Evolutionary conservation across 2,329 filamentous ascomycete genomes (phyloP).

Genomic region (Aphanocladium album): DNA sequence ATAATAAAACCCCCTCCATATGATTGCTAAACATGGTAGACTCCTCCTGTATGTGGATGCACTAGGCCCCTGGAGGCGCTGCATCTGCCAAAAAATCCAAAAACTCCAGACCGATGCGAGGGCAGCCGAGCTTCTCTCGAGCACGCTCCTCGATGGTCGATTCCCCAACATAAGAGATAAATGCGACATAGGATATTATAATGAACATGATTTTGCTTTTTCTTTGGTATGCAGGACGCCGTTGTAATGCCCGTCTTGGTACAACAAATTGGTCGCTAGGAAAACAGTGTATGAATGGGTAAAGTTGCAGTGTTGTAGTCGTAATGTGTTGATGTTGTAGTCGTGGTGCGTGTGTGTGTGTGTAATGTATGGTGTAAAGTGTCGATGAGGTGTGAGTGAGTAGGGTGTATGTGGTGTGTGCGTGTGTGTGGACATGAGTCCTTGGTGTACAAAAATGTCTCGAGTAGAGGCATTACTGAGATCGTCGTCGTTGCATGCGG

Average conservation of each 20-base stretch:
- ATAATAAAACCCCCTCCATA: background rate
- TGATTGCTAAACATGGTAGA: background rate
- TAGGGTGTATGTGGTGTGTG: constrained; percentile 19
- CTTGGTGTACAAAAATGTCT: constrained; percentile 9
- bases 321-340: background rate
- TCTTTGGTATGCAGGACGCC: constrained; percentile 14
- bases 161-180: constrained; percentile 1
- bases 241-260: constrained; percentile 15
- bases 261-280: constrained; percentile 19
- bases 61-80: background rate
- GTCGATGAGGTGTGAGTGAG: constrained; percentile 15
- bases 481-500: constrained; percentile 54
- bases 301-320: background rate
- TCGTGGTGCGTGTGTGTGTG: background rate
- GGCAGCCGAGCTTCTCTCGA: constrained; percentile 5
- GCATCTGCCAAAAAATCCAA: background rate
- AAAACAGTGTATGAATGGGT: constrained; percentile 5
- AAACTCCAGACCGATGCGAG: background rate
- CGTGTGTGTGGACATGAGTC: constrained; percentile 14
- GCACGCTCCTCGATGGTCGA: background rate
- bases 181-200: constrained; percentile 13
- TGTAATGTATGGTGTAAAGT: constrained; percentile 13
- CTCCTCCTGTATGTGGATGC: constrained; percentile 3
- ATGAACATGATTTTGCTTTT: constrained; percentile 11
- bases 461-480: too few relatives aligned